A percentile compares a stretch with the other conserved stretches of the same genome.
Conservation (phyloP, 805 yeast genomes). For the Wickerhamomyces bovis region DNA sequence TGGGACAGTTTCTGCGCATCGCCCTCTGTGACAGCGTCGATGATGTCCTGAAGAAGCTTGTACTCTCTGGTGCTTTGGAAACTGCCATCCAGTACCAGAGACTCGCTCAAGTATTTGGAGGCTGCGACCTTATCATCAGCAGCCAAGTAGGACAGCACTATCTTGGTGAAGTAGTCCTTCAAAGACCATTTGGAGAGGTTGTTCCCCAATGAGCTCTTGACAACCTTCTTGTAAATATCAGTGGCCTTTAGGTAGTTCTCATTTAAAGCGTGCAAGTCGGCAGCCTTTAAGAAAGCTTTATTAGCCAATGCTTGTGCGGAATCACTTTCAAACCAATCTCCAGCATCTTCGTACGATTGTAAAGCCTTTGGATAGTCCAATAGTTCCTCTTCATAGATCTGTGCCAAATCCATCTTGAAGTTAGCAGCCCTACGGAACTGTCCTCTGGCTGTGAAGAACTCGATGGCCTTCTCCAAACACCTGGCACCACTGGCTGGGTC, state of each 20-base stretch:
- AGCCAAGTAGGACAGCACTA: conserved; percentile 77
- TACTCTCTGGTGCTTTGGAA: conserved; percentile 75
- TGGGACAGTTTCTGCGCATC: conserved; percentile 73
- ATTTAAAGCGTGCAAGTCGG: conserved; percentile 75
- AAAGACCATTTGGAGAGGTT: conserved; percentile 82
- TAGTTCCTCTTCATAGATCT: conserved; percentile 71
- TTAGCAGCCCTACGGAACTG: conserved; percentile 96
- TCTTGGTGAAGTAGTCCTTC: conserved; percentile 86
- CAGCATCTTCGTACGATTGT: conserved; percentile 81
- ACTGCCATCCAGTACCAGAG: conserved; percentile 63
- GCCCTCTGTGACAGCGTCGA: conserved; percentile 72
- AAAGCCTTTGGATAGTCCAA: conserved; percentile 65
- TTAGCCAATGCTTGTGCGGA: conserved; percentile 87
- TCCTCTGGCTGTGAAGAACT: conserved; percentile 80
- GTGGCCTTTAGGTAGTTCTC: conserved; percentile 76
- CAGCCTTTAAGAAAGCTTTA: conserved; percentile 83
- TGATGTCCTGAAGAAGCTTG: conserved; percentile 56
- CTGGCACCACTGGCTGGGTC: conserved; percentile 75
- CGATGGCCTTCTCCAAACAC: conserved; percentile 70
- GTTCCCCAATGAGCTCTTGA: conserved; percentile 68
- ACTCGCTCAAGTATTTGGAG: conserved; percentile 58
- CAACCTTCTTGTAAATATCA: conserved; percentile 70
- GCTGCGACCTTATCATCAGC: conserved; percentile 86
- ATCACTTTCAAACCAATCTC: conserved; percentile 93
- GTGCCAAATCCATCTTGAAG: conserved; percentile 86